Percentiles rank a stretch among this genome's conserved stretches.
phyloP scores from a whole-genome alignment of 495 filamentous ascomycete genomes.

The Podospora fimiseda region DNA sequence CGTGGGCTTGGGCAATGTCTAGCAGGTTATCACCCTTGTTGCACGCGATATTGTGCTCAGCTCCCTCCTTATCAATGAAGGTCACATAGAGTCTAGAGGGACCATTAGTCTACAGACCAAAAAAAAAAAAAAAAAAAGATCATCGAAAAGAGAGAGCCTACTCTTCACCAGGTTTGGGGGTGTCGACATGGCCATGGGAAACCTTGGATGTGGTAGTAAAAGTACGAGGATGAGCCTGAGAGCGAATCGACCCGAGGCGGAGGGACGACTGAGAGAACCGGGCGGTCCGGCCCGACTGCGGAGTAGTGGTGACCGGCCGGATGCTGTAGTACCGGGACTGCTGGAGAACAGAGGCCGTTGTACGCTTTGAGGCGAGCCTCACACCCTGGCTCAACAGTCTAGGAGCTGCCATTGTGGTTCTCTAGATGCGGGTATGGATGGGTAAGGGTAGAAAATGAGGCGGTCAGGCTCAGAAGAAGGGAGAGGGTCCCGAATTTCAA shows the following conservation, averaged over 20 bases:
- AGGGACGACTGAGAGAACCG: not conserved
- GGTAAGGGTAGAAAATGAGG: not conserved
- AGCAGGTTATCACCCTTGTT: slow-evolving; percentile 83
- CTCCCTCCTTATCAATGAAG: slow-evolving; percentile 90
- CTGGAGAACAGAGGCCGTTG: slow-evolving; percentile 15
- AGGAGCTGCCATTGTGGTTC: slow-evolving; percentile 20
- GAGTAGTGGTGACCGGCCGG: slow-evolving; percentile 10
- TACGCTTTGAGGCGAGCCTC: slow-evolving; percentile 10
- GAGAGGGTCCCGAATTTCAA: not conserved
- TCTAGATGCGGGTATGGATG: not conserved
- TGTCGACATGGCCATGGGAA: slow-evolving; percentile 70
- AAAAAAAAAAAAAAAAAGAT: not conserved
- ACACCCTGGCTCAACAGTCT: slow-evolving; percentile 15
- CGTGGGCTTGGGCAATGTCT: slow-evolving; percentile 89
- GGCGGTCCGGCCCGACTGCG: slow-evolving; percentile 4
- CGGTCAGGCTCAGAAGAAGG: not conserved
- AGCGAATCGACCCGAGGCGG: not conserved
- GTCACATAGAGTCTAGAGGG: slow-evolving; percentile 72
- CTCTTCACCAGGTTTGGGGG: slow-evolving; percentile 94
- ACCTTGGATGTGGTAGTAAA: slow-evolving; percentile 56
- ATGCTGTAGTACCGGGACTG: slow-evolving; percentile 17
- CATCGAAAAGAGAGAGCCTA: slow-evolving; percentile 35
- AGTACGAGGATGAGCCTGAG: slow-evolving; percentile 5
- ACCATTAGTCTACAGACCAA: not conserved
- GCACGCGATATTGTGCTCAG: slow-evolving; percentile 68